These are phyloP conservation scores for Phytophthora syringae DNA, from an alignment of 352 stramenopile genomes.

Conservation along the genomic window DNA sequence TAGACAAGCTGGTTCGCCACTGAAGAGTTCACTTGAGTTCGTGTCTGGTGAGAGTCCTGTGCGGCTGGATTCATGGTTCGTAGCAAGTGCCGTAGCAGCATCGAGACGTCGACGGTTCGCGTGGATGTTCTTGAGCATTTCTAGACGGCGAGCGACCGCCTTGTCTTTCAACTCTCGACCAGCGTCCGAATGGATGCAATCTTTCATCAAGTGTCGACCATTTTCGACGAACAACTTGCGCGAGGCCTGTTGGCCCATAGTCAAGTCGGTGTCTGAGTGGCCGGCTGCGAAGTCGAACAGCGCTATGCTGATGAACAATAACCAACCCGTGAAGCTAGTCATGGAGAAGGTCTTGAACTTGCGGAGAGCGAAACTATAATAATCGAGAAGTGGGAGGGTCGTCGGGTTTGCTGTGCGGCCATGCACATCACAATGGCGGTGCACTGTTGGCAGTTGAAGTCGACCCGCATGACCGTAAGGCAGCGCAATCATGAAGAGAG, in stretches of 20 bases:
- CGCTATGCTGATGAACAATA: conserved; percentile 2
- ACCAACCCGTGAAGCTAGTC: conserved; percentile 5
- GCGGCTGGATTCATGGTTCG: conserved; percentile 24
- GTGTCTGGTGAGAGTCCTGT: conserved; percentile 17
- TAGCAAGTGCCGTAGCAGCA: conserved; percentile 22
- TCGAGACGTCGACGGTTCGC: conserved; percentile 14
- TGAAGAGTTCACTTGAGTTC: conserved; percentile 19
- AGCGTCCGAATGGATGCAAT: conserved; percentile 18
- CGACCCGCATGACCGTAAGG: too few species aligned
- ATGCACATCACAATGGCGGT: too few species aligned
- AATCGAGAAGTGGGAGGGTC: conserved; percentile 12
- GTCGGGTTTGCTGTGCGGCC: too few species aligned
- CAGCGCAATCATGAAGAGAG: too few species aligned
- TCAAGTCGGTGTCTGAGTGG: conserved; percentile 7
- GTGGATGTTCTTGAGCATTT: conserved; percentile 8
- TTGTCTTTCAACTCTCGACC: conserved; percentile 20
- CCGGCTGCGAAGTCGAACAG: conserved; percentile 1
- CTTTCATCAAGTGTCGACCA: conserved; percentile 19
- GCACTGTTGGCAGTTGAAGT: too few species aligned
- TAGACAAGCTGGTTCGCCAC: conserved; percentile 13
- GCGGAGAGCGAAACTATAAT: not conserved
- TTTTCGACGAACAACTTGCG: conserved; percentile 24
- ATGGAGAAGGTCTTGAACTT: conserved; percentile 11
- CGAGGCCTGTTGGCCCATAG: not conserved
- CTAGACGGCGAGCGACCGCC: conserved; percentile 14